Percentiles rank a stretch among this genome's conserved stretches.
Evolutionary conservation across 495 filamentous ascomycete species (phyloP).

Genomic region (Aspergillus olivimuriae): DNA sequence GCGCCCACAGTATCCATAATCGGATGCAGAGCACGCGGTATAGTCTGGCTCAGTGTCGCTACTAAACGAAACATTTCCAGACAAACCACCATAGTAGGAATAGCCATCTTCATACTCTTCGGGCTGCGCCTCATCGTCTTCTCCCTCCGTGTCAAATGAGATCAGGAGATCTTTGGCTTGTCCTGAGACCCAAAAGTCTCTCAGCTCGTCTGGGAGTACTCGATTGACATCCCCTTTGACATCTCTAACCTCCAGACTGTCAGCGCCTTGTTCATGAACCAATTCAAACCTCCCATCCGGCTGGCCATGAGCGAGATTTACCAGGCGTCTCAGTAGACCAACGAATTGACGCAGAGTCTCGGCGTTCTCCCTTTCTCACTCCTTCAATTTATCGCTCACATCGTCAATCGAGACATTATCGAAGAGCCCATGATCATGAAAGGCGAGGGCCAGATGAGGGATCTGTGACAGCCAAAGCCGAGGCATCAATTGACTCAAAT

Average conservation of each 20-base stretch:
- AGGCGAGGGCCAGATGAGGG: conserved; percentile 55
- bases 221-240: too few relatives aligned
- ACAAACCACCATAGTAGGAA: too few relatives aligned
- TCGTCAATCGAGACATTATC: conserved; percentile 42
- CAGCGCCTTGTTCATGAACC: conserved; percentile 18
- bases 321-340: conserved; percentile 38
- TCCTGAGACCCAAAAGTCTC: too few relatives aligned
- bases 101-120: too few relatives aligned
- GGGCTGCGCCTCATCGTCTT: too few relatives aligned
- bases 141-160: too few relatives aligned
- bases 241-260: conserved; percentile 39
- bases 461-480: conserved; percentile 57
- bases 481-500: conserved; percentile 41
- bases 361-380: conserved; percentile 48
- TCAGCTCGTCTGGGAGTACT: too few relatives aligned
- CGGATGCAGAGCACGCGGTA: too few relatives aligned
- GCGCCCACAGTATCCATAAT: too few relatives aligned
- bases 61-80: too few relatives aligned
- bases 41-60: too few relatives aligned
- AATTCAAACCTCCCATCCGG: conserved; percentile 38
- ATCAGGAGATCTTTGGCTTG: too few relatives aligned
- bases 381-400: conserved; percentile 34
- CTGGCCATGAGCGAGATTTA: conserved; percentile 29
- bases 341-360: conserved; percentile 29
- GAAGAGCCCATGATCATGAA: conserved; percentile 50